phyloP scores from a whole-genome alignment of 2,329 filamentous ascomycete genomes.

The Fusarium protoensiforme region DNA sequence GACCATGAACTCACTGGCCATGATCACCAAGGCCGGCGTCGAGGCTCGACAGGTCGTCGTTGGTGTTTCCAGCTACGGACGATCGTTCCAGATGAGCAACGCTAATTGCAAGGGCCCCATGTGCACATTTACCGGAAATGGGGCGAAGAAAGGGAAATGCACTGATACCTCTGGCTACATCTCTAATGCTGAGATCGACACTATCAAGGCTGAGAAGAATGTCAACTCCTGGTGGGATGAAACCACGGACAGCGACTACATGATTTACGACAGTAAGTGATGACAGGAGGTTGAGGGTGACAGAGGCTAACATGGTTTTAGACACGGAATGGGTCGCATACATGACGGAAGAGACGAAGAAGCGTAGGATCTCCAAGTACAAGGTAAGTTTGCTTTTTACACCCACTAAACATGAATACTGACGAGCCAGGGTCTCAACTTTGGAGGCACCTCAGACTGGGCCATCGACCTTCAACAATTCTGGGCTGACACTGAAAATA shows the following conservation, averaged over 20 bases:
- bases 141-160: background rate
- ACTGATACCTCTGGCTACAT: constrained; percentile 46
- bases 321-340: constrained; percentile 37
- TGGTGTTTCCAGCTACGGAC: constrained; percentile 46
- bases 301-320: background rate
- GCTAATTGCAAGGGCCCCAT: constrained; percentile 40
- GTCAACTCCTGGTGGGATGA: constrained; percentile 12
- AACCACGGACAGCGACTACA: constrained; percentile 18
- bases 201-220: constrained; percentile 12
- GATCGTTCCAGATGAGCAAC: constrained; percentile 48
- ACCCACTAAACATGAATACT: background rate
- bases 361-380: constrained; percentile 9
- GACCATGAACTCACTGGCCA: constrained; percentile 45
- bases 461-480: constrained; percentile 28
- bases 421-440: constrained; percentile 22
- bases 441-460: constrained; percentile 41
- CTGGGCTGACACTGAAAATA: background rate
- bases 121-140: constrained; percentile 41
- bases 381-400: background rate
- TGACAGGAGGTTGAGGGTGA: background rate
- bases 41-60: constrained; percentile 45
- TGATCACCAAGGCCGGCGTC: constrained; percentile 50
- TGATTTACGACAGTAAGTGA: constrained; percentile 33
- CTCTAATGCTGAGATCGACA: constrained; percentile 44
- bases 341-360: constrained; percentile 38